Evolutionary conservation across 2,329 filamentous ascomycete genomes (phyloP), one percentile per base, ranked within the genome.

Genomic region (Podosphaera aphanis): DNA sequence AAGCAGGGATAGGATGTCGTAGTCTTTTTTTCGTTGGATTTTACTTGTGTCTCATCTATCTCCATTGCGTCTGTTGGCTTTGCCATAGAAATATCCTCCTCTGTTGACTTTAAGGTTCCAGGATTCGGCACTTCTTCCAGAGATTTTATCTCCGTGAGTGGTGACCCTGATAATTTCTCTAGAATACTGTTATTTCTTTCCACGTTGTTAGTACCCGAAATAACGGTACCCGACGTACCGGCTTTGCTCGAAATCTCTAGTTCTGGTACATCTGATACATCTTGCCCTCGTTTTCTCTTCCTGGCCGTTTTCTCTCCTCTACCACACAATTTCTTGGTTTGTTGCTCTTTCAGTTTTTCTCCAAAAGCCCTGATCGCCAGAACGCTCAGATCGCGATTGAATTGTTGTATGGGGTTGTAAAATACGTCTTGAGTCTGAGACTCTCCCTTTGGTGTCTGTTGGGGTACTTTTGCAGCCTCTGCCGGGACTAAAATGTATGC

Each of bases 361-460:
- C 83, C 83, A 60, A 88, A 93, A 0, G 82, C 81, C 57, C 83
- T 83, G 61, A 98, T 93, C 0, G 84, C 84, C 13, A 98, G 70
- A 21, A 94, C 83, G 49, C 84, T 94, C 52, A 98, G 64, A 59
- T 98, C 90, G 41, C 92, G 80, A 62, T 98, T 98, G 68, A 95
- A 98, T 60, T 98, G 90, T 60, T 98, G 90, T 46, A 98, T 94
- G 0, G 90, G 88, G 56, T 98, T 98, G 70, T 98, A 98, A 59
- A 98, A 98, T 47, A 98, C 92, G 55, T 88, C 80, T 53, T 77
- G 72, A 35, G 75, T 68, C 53, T 74, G 69, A 44, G 77, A 71
- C 48, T 70, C 65, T 55, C 74, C 71, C 47, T 67, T 58, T 49
- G 49, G 61, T 44, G 50, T 61, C 2, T 60, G 52, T 61, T 70